Conservation (phyloP, 1,284 basidiomycete species). For the Irpex rosettiformis region DNA sequence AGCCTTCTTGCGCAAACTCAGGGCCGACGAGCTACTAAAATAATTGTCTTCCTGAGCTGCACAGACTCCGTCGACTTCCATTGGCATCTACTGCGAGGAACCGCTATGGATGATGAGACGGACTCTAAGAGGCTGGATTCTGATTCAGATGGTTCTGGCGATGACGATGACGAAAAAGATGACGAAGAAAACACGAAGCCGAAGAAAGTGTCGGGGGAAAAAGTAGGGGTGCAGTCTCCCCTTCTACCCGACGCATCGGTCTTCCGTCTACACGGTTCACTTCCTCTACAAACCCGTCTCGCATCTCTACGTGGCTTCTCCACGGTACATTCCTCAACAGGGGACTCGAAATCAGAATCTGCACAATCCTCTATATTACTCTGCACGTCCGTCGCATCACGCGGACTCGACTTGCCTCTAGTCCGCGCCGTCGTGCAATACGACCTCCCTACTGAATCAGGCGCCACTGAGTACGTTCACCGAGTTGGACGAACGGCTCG, state of each 20-base stretch:
- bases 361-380: constrained; percentile 71
- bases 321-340: constrained; percentile 33
- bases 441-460: constrained; percentile 96
- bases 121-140: constrained; percentile 16
- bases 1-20: constrained; percentile 65
- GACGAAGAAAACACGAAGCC: constrained; percentile 22
- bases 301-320: constrained; percentile 84
- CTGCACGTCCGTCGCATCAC: constrained; percentile 96
- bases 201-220: constrained; percentile 29
- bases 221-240: constrained; percentile 60
- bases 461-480: constrained; percentile 96
- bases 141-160: constrained; percentile 12
- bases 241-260: constrained; percentile 82
- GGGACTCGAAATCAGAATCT: constrained; percentile 18
- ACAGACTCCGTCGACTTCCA: constrained; percentile 98
- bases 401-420: constrained; percentile 96
- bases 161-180: constrained; percentile 26
- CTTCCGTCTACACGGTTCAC: constrained; percentile 93
- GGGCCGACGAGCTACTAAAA: constrained; percentile 51
- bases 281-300: constrained; percentile 80
- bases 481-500: constrained; percentile 96
- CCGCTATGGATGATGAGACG: constrained; percentile 61
- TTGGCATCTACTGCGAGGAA: constrained; percentile 83
- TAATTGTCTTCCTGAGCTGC: constrained; percentile 96
- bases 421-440: constrained; percentile 95